Evolutionary conservation across 257 asterid species (phyloP), one percentile per base, ranked within the genome.

Genomic region (Gentiana straminea): DNA sequence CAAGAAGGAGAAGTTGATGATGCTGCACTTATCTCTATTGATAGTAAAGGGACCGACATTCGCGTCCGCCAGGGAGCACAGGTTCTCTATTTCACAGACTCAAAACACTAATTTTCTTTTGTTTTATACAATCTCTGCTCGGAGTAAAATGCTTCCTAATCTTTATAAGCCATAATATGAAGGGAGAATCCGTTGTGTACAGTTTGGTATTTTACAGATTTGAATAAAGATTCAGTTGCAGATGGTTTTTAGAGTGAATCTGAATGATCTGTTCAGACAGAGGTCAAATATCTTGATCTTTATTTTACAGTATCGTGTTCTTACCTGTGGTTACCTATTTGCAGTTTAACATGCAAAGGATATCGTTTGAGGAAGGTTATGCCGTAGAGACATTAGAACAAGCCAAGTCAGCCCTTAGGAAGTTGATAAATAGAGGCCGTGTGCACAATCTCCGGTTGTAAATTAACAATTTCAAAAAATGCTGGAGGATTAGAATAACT

Each of bases 1-100:
- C 68, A 75, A 68, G 98, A 84, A 77, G 76, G 67, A 35, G 96
- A 87, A 73, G 82, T 87, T 33, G 98, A 91, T 13, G 96, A 91
- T 66, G 98, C 89, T 45, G 98, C 96, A 61, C 87, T 84, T 37
- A 91, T 91, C 76, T 91, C 98, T 5, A 84, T 83, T 59, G 96
- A 91, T 69, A 87, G 96, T 70, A 84, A 74, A 73, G 95, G 96
- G 7, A 70, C 82, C 3, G 97, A 87, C 71, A 62, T 91, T 44
- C 92, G 98, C 48, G 98, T 87, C 51, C 95, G 96, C 35, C 95
- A 84, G 75, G 96, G 96, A 48, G 94, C 89, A 52, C 92, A 89
- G 95, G 95, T 89, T 39, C 33, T 52, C 12, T 24, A 2, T 4
- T 49, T 51, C 41, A 24, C 24, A 24, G 24, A 24, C 24, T 24